phyloP scores from a whole-genome alignment of 306 rosid species.

The Vigna nakashimae region DNA sequence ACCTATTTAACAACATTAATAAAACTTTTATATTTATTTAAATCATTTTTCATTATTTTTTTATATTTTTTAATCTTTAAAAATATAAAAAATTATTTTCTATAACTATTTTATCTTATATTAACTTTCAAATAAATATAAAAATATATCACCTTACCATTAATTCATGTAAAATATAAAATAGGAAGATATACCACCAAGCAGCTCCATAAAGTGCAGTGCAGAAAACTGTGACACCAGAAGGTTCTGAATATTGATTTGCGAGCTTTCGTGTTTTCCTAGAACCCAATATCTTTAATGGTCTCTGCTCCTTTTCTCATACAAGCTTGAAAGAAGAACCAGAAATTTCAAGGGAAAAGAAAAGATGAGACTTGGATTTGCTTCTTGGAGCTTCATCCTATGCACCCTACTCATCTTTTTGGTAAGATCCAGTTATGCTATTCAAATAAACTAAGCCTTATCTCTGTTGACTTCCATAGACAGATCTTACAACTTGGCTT shows the following conservation, averaged over 20 bases:
- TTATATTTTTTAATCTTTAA: too few species aligned
- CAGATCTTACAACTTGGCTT: slow-evolving; percentile 10
- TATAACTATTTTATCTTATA: too few species aligned
- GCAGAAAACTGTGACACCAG: not conserved
- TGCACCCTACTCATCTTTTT: slow-evolving; percentile 38
- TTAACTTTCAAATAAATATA: too few species aligned
- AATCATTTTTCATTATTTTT: too few species aligned
- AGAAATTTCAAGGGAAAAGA: slow-evolving; percentile 36
- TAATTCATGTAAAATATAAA: not conserved
- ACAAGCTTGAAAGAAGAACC: not conserved
- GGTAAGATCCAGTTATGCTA: slow-evolving; percentile 47
- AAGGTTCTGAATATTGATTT: not conserved
- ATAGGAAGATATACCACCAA: not conserved
- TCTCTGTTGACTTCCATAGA: slow-evolving; percentile 2
- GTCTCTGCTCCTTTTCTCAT: not conserved
- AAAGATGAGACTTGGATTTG: slow-evolving; percentile 43
- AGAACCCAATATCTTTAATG: not conserved
- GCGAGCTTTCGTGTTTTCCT: slow-evolving; percentile 17
- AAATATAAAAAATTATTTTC: too few species aligned
- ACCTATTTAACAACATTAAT: too few species aligned
- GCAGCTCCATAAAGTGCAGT: not conserved
- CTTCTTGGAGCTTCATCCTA: slow-evolving; percentile 51
- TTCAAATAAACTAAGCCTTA: slow-evolving; percentile 1
- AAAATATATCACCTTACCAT: too few species aligned
- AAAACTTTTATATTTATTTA: too few species aligned